phyloP scores from a whole-genome alignment of 169 alveolate species.

The Cryptosporidium sp. region DNA sequence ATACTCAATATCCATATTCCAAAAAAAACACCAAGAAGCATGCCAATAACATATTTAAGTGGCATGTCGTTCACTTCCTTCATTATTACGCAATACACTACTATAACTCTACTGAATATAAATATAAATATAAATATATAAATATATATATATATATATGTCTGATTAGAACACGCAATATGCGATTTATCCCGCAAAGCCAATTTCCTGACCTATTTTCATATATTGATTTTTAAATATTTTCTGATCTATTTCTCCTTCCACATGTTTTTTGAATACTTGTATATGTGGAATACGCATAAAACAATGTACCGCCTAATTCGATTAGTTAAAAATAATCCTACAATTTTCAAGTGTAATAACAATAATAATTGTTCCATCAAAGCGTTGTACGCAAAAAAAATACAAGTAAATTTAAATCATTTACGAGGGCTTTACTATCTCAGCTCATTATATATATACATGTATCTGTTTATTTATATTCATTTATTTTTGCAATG shows the following conservation, averaged over 20 bases:
- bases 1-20: conserved; percentile 46
- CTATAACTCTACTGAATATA: not conserved
- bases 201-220: conserved; percentile 16
- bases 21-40: conserved; percentile 28
- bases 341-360: not conserved
- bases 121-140: not conserved
- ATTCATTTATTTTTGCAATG: too few species aligned
- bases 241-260: conserved; percentile 61
- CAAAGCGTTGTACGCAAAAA: not conserved
- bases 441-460: not conserved
- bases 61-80: conserved; percentile 44
- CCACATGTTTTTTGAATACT: conserved; percentile 49
- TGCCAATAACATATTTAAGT: conserved; percentile 50
- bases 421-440: too few species aligned
- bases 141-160: not conserved
- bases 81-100: not conserved
- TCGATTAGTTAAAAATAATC: not conserved
- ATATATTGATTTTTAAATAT: not conserved
- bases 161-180: conserved; percentile 27
- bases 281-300: conserved; percentile 70
- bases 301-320: conserved; percentile 46
- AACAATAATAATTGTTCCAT: not conserved
- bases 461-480: too few species aligned
- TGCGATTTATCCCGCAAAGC: conserved; percentile 60
- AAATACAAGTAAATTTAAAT: too few species aligned